Evolutionary conservation across 345 rosid species (phyloP), one percentile per base, ranked within the genome.

Genomic region (Gossypium anomalum): DNA sequence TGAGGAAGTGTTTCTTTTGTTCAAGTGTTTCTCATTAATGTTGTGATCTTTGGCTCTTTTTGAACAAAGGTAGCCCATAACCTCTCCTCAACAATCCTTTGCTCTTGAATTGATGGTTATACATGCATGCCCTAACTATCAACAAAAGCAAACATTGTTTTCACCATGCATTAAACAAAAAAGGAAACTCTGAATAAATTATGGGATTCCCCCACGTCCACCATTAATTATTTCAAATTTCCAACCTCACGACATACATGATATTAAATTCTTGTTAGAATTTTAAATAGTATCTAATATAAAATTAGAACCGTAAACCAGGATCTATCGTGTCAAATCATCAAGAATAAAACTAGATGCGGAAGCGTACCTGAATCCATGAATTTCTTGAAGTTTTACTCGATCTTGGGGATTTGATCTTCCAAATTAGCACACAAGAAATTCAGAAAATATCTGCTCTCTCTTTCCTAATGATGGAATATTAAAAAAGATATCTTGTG

Each of bases 1-100:
- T 34, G 38, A 34, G 38, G 38, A 34, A 34, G 38, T 34, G 38
- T 14, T 67, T 52, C 3, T 20, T 11, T 76, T 77, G 43, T 77
- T 86, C 48, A 70, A 72, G 62, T 80, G 52, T 73, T 70, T 81
- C 2, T 73, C 78, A 55, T 63, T 76, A 20, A 61, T 60, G 22
- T 43, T 29, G 10, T 85, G 89, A 53, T 77, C 87, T 20, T 77
- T 74, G 60, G 86, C 76, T 77, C 87, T 90, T 81, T 90, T 92
- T 3, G 97, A 94, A 86, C 90, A 89, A 75, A 94, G 77, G 82
- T 97, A 92, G 84, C 97, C 98, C 97, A 94, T 92, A 77, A 78
- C 82, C 79, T 70, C 53, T 66, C 52, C 80, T 56, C 55, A 19
- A 72, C 17, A 41, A 43, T 59, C 41, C 51, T 43, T 45, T 65